Conservation (phyloP, 1,139 yeast species). For the Taiozyma sp. region DNA sequence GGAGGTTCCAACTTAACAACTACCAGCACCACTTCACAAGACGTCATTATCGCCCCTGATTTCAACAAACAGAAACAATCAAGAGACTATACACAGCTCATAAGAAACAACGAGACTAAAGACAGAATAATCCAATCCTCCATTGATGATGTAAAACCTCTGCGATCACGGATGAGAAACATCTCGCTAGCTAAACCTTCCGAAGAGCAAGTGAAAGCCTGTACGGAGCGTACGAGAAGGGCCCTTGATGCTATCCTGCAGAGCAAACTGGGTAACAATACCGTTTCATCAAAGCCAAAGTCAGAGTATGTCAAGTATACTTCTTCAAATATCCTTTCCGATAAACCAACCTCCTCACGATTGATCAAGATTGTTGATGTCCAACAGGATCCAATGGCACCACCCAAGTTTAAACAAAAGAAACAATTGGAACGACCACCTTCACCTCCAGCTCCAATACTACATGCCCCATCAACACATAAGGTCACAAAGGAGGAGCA, state of each 20-base stretch:
- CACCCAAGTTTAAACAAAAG: slow-evolving; percentile 69
- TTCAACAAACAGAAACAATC: slow-evolving; percentile 2
- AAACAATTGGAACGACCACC: slow-evolving; percentile 69
- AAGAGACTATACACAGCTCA: slow-evolving; percentile 15
- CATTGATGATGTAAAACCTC: slow-evolving; percentile 41
- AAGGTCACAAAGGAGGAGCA: slow-evolving; percentile 73
- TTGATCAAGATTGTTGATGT: slow-evolving; percentile 51
- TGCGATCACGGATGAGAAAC: slow-evolving; percentile 36
- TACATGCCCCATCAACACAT: slow-evolving; percentile 37
- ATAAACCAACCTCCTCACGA: slow-evolving; percentile 26
- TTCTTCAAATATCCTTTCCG: slow-evolving; percentile 36
- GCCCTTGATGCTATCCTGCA: slow-evolving; percentile 42
- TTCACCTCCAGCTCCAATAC: slow-evolving; percentile 57
- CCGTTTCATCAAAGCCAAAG: slow-evolving; percentile 23
- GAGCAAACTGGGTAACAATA: slow-evolving; percentile 26
- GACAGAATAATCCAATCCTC: slow-evolving; percentile 14
- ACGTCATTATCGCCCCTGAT: slow-evolving; percentile 12
- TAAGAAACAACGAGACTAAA: slow-evolving; percentile 14
- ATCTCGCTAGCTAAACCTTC: slow-evolving; percentile 34
- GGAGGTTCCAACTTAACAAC: not conserved
- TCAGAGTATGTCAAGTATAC: slow-evolving; percentile 44
- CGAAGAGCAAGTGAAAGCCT: slow-evolving; percentile 32
- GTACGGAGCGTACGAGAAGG: slow-evolving; percentile 39
- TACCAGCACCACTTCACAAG: not conserved
- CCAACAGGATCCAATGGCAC: slow-evolving; percentile 81